phyloP scores from a whole-genome alignment of 1,284 basidiomycete species.

The Pyrrhoderma lamaoense region DNA sequence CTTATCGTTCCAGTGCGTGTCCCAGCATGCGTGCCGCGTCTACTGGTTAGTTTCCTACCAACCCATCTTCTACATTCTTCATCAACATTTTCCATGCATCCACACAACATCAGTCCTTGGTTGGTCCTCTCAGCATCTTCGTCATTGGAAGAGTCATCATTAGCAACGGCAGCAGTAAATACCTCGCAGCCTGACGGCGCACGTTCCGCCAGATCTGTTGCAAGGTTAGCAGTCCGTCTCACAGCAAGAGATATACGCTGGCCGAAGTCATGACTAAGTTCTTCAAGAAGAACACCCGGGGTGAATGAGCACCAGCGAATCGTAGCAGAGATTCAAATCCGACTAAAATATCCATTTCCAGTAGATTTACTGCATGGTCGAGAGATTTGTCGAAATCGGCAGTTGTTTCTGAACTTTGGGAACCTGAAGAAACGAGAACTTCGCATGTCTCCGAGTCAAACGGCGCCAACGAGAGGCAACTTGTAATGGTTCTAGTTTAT shows the following conservation, averaged over 20 bases:
- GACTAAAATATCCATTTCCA: slow-evolving; percentile 14
- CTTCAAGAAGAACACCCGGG: slow-evolving; percentile 12
- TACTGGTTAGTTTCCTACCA: background rate
- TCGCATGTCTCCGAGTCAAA: slow-evolving; percentile 8
- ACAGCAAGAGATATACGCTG: slow-evolving; percentile 4
- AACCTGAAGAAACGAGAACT: background rate
- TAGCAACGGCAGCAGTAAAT: slow-evolving; percentile 9
- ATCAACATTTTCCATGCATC: slow-evolving; percentile 15
- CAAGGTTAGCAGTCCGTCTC: slow-evolving; percentile 4
- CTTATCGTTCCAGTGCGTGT: slow-evolving; percentile 3
- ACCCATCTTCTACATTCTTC: slow-evolving; percentile 7
- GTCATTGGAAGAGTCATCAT: background rate
- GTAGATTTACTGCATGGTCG: slow-evolving; percentile 1
- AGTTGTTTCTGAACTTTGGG: background rate
- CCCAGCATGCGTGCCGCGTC: background rate
- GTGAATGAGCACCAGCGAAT: slow-evolving; percentile 15
- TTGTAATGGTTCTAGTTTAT: slow-evolving; percentile 6
- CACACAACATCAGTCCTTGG: background rate
- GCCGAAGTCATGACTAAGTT: slow-evolving; percentile 7
- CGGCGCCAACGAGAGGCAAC: slow-evolving; percentile 17
- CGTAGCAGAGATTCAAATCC: slow-evolving; percentile 11
- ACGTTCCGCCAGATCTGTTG: slow-evolving; percentile 12
- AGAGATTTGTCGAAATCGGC: background rate
- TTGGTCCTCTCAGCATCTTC: background rate
- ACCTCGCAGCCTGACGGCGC: slow-evolving; percentile 13